Evolutionary conservation across 352 stramenopile species (phyloP), one percentile per base, ranked within the genome.

Genomic region (Stramenopiles sp.): DNA sequence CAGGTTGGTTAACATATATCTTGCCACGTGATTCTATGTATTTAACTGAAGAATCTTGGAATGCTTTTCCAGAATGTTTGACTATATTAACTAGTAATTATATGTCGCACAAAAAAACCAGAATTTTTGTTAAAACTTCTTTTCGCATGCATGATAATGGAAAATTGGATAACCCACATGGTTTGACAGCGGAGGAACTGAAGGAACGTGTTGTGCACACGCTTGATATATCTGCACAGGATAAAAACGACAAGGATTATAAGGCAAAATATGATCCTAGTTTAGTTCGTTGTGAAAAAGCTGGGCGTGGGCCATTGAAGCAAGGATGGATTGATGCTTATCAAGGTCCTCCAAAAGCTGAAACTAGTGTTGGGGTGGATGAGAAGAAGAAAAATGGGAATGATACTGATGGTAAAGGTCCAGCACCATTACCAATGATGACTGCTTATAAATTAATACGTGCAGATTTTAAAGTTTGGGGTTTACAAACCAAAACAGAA

Each of bases 1-100:
- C 89, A 6, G 84, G 86, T 80, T 89, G 90, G 79, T 84, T 92
- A 7, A 91, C 31, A 31, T 82, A 73, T 83, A 92, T 87, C 78
- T 91, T 86, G 78, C 88, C 89, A 0, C 87, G 92, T 32, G 89
- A 93, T 79, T 91, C 86, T 78, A 92, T 92, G 87, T 87, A 91
- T 80, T 84, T 93, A 27, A 84, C 92, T 33, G 89, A 93, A 81
- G 89, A 93, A 80, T 88, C 89, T 38, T 93, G 89, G 89, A 93
- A 93, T 83, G 80, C 89, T 80, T 93, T 92, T 82, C 89, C 89
- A 30, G 88, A 92, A 84, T 93, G 89, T 74, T 84, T 92, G 78
- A 93, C 89, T 65, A 87, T 93, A 78, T 91, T 93, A 80, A 86
- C 86, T 31, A 92, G 91, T 78, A 88, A 88, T 31, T 93, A 91